Percentiles rank a stretch among this genome's conserved stretches.
Conservation (phyloP, 1,284 basidiomycete genomes). For the Uromyces viciae-fabae region DNA sequence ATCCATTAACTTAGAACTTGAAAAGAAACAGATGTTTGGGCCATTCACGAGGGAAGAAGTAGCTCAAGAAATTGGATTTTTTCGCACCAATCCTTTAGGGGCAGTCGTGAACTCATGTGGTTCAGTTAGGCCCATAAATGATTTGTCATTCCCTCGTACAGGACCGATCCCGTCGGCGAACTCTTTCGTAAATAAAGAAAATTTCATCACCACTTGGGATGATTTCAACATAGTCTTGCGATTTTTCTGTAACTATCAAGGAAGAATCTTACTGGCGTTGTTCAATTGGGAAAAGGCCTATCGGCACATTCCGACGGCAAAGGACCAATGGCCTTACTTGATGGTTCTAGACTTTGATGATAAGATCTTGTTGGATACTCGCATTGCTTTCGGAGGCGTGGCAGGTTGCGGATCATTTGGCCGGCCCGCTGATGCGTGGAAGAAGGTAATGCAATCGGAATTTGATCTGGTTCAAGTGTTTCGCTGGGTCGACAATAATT, state of each 20-base stretch:
- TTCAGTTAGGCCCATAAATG: background rate
- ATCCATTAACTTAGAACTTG: background rate
- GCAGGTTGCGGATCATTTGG: slow-evolving; percentile 11
- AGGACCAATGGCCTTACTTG: background rate
- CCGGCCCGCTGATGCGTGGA: background rate
- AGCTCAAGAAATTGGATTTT: background rate
- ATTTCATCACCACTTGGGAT: background rate
- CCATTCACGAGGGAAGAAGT: background rate
- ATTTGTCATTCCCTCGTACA: background rate
- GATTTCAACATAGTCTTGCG: background rate
- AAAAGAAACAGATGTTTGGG: background rate
- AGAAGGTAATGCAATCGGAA: background rate
- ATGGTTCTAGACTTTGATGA: background rate
- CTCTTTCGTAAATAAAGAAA: background rate
- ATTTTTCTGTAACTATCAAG: background rate
- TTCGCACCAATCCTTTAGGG: background rate
- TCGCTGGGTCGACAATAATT: slow-evolving; percentile 4
- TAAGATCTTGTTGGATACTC: background rate
- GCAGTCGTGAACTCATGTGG: background rate
- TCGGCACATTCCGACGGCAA: background rate
- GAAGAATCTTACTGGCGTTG: no score
- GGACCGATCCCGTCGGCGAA: background rate
- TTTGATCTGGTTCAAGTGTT: background rate
- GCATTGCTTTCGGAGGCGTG: no score
- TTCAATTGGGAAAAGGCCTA: slow-evolving; percentile 21